These are phyloP conservation scores for Mayamaea pseudoterrestris DNA, from an alignment of 108 stramenopile genomes.

Conservation along the genomic window DNA sequence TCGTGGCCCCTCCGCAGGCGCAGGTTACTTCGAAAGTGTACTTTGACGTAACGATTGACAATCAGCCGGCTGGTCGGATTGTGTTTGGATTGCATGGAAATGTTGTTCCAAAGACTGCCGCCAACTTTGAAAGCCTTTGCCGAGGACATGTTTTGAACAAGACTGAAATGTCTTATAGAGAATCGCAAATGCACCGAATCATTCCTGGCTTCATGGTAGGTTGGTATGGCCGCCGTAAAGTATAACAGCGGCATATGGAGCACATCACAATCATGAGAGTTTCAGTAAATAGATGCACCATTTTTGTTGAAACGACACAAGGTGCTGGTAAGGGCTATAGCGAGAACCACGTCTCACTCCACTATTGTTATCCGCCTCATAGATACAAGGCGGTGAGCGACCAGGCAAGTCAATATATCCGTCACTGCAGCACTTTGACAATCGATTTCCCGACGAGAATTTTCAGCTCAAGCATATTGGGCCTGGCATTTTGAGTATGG, in stretches of 20 bases:
- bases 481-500: slow-evolving; percentile 85
- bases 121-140: slow-evolving; percentile 80
- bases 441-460: slow-evolving; percentile 85
- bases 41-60: slow-evolving; percentile 77
- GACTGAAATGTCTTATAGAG: slow-evolving; percentile 60
- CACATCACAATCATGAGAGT: too few species aligned
- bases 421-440: slow-evolving; percentile 29
- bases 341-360: too few species aligned
- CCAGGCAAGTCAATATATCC: background rate
- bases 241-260: too few species aligned
- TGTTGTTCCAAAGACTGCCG: slow-evolving; percentile 78
- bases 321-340: too few species aligned
- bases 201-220: slow-evolving; percentile 82
- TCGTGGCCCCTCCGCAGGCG: slow-evolving; percentile 20
- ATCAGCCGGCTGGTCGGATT: slow-evolving; percentile 67
- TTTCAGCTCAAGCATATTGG: slow-evolving; percentile 87
- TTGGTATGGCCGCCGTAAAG: too few species aligned
- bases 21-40: slow-evolving; percentile 51
- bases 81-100: slow-evolving; percentile 85
- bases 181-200: slow-evolving; percentile 84
- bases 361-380: too few species aligned
- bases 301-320: too few species aligned
- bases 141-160: too few species aligned
- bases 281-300: too few species aligned
- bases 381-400: background rate